Evolutionary conservation across 306 rosid genomes (phyloP).

Genomic region (Echinosophora koreensis): DNA sequence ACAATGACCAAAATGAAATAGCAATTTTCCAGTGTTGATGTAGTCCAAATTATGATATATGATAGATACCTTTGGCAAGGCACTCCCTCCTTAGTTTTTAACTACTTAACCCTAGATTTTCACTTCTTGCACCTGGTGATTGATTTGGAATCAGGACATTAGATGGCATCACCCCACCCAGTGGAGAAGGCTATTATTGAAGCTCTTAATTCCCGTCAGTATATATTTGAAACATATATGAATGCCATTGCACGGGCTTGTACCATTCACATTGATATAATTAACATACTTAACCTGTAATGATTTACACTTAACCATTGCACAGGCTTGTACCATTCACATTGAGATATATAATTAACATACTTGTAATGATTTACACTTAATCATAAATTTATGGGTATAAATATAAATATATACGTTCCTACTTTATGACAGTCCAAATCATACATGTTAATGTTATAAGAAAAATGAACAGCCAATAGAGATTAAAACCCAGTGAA

Average conservation of each 20-base stretch:
- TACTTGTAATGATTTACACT: too few species aligned
- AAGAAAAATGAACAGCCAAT: too few species aligned
- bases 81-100: background rate
- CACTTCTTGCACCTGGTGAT: background rate
- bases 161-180: conserved; percentile 1
- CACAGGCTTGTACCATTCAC: too few species aligned
- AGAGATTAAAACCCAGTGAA: too few species aligned
- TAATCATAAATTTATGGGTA: too few species aligned
- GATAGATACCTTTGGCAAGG: background rate
- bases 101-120: background rate
- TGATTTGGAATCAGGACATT: background rate
- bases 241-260: background rate
- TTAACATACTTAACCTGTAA: background rate
- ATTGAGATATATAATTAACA: too few species aligned
- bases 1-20: background rate
- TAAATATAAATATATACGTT: too few species aligned
- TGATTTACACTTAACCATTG: background rate
- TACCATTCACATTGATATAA: background rate
- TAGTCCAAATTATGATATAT: background rate
- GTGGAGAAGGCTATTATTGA: background rate
- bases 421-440: background rate
- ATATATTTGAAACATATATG: background rate
- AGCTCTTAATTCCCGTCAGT: background rate
- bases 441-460: background rate
- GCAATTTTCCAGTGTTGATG: background rate